A percentile compares a stretch with the other conserved stretches of the same genome.
These are phyloP conservation scores for Boletus reticuloceps DNA, from an alignment of 768 basidiomycete genomes.

Conservation along the genomic window DNA sequence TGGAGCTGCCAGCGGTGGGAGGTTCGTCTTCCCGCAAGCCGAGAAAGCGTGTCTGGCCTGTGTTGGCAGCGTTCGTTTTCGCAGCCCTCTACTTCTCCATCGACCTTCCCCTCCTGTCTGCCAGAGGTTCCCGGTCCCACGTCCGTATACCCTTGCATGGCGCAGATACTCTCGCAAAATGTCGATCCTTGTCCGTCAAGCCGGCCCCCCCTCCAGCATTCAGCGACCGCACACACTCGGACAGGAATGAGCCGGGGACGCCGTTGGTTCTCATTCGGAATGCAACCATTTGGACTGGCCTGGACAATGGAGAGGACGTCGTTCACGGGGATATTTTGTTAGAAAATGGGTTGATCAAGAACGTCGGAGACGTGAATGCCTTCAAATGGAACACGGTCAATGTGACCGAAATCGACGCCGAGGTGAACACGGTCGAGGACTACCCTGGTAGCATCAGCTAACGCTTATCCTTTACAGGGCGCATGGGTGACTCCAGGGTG, in stretches of 20 bases:
- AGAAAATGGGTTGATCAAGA: conserved; percentile 60
- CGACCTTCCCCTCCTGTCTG: conserved; percentile 4
- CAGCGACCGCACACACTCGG: conserved; percentile 47
- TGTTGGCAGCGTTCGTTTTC: conserved; percentile 14
- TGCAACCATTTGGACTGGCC: conserved; percentile 78
- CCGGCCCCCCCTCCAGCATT: conserved; percentile 48
- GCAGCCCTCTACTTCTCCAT: conserved; percentile 13
- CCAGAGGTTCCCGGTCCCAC: neutral
- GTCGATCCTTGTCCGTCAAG: conserved; percentile 40
- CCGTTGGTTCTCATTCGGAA: conserved; percentile 56
- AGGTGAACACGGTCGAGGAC: conserved; percentile 13
- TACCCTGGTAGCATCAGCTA: neutral
- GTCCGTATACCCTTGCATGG: conserved; percentile 20
- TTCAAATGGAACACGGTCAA: neutral
- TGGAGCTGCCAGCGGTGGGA: neutral
- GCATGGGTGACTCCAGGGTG: conserved; percentile 64
- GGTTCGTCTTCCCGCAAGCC: conserved; percentile 1
- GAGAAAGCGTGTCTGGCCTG: conserved; percentile 13
- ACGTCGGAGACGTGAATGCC: conserved; percentile 39
- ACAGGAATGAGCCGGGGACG: conserved; percentile 56
- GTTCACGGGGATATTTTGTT: conserved; percentile 60
- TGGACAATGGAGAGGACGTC: conserved; percentile 51
- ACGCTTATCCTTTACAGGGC: conserved; percentile 33
- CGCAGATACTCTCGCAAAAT: conserved; percentile 40
- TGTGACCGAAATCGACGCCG: conserved; percentile 43